Evolutionary conservation across 1,139 yeast species (phyloP).

Genomic region (Candida mesenterica): DNA sequence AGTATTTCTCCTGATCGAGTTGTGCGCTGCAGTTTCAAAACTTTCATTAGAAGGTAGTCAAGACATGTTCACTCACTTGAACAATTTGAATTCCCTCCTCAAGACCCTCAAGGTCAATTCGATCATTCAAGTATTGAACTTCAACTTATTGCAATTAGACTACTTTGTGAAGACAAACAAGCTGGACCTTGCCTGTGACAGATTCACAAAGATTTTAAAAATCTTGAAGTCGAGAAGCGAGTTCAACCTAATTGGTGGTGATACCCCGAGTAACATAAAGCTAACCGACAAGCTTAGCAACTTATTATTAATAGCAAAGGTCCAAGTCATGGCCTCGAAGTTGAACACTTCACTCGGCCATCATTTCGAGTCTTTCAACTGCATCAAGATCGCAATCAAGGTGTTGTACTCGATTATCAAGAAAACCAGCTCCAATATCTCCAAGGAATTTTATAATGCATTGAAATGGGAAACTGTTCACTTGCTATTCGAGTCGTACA

Average conservation of each 20-base stretch:
- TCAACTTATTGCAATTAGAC: conserved; percentile 33
- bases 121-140: conserved; percentile 11
- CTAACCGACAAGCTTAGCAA: conserved; percentile 29
- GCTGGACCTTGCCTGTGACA: conserved; percentile 19
- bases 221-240: conserved; percentile 30
- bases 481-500: conserved; percentile 34
- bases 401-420: conserved; percentile 41
- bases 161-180: conserved; percentile 19
- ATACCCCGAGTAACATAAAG: conserved; percentile 13
- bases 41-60: conserved; percentile 9
- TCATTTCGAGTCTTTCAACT: conserved; percentile 25
- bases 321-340: conserved; percentile 31
- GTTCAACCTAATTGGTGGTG: conserved; percentile 21
- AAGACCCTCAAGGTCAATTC: conserved; percentile 12
- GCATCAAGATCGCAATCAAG: conserved; percentile 39
- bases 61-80: conserved; percentile 13
- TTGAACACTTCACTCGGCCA: conserved; percentile 18
- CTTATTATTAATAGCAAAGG: conserved; percentile 34
- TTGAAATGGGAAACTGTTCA: conserved; percentile 37
- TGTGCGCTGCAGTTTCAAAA: conserved; percentile 15
- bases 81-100: conserved; percentile 16
- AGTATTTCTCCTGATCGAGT: conserved; percentile 15
- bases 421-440: conserved; percentile 29
- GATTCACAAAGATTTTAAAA: conserved; percentile 21
- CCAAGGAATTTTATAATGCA: conserved; percentile 19